Base-by-base conservation (phyloP, 331 rosid species). In the Quercus phellos region DNA sequence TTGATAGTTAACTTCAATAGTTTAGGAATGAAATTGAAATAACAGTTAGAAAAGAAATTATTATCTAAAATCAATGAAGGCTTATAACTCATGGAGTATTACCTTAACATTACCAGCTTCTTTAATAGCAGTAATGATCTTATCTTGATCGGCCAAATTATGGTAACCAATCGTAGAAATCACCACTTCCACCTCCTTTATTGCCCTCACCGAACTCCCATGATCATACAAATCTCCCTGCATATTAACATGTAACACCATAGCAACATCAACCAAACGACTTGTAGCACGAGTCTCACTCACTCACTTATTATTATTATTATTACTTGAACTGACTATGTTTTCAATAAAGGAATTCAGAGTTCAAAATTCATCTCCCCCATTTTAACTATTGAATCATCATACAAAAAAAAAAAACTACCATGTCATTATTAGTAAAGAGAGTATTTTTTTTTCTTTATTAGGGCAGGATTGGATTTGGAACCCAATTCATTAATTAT, bases 171-270 rank as follows among this genome's bases (percentile, higher is more conserved):
- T 75, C 0, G 88, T 79, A 12, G 90, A 85, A 22, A 89, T 84
- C 43, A 90, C 96, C 26, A 89, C 96, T 76, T 90, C 88, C 17
- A 85, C 93, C 38, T 82, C 78, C 78, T 89, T 85, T 17, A 90
- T 82, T n/a, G 96, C 93, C 68, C 66, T 73, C 7, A 89, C 89
- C 68, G 87, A 78, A 77, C 89, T 84, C 75, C 79, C 63, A 3
- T 90, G 84, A n/a, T 89, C 89, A 76, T 61, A 77, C 18, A 90
- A 55, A 84, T 89, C 93, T 21, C 96, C 93, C 90, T 89, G 60
- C 70, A 3, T 38, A 35, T 30, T 19, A 71, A 11, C 9, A 46
- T 54, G 16, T 61, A 35, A 35, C 9, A 35, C 9, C 42, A 6
- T 6, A 35, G 9, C 42, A 42, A 9, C 35, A 22, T 12, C 1